Percentiles rank a stretch among this genome's conserved stretches.
Conservation (phyloP, 306 rosid species). For the Vigna reflexopilosa region DNA sequence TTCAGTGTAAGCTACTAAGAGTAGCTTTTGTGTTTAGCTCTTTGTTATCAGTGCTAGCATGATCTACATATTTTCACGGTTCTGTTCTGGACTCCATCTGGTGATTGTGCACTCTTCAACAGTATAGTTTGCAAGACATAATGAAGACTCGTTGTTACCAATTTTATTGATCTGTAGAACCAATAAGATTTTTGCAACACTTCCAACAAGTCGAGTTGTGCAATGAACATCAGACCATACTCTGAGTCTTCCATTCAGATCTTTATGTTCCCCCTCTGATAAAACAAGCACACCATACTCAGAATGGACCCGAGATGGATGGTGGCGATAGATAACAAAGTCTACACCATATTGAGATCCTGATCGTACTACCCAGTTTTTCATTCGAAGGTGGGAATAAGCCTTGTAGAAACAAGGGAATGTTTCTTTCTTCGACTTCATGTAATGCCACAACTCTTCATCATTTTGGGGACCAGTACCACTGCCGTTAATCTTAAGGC, state of each 20-base stretch:
- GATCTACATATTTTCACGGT: constrained; percentile 67
- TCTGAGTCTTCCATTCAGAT: constrained; percentile 58
- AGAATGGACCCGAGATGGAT: constrained; percentile 76
- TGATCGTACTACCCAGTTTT: constrained; percentile 78
- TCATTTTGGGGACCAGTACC: constrained; percentile 40
- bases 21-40: not conserved
- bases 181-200: constrained; percentile 72
- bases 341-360: constrained; percentile 79
- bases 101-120: constrained; percentile 59
- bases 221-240: constrained; percentile 84
- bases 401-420: constrained; percentile 73
- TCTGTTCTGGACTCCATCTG: constrained; percentile 69
- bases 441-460: constrained; percentile 63
- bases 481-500: constrained; percentile 58
- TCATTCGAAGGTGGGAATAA: constrained; percentile 68
- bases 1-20: not conserved
- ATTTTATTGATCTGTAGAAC: constrained; percentile 54
- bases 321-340: constrained; percentile 78
- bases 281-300: constrained; percentile 79
- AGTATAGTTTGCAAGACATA: constrained; percentile 48
- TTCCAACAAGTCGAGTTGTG: constrained; percentile 67
- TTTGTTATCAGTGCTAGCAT: no score
- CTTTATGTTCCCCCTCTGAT: constrained; percentile 47
- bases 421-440: constrained; percentile 56
- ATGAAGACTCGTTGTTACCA: constrained; percentile 52